Evolutionary conservation across 176 grass and related monocot genomes (phyloP).

Genomic region (Melocanna baccifera): DNA sequence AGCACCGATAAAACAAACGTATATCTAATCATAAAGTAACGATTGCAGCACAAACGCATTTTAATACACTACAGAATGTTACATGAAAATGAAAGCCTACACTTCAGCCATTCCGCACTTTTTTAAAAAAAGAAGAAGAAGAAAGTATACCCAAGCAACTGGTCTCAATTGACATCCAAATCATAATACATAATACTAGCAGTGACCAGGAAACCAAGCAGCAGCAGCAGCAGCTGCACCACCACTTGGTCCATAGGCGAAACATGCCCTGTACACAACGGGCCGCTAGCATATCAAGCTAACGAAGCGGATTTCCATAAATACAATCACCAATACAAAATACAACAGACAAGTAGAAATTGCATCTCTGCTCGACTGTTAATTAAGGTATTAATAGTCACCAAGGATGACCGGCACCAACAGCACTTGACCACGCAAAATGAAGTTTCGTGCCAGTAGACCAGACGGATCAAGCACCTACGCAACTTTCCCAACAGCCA

Average conservation of each 20-base stretch:
- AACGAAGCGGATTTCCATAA: background rate
- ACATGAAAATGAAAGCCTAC: background rate
- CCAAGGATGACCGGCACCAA: background rate
- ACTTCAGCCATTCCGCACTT: background rate
- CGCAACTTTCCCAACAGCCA: slow-evolving; percentile 71
- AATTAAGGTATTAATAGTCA: background rate
- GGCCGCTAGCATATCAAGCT: background rate
- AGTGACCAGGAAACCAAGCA: background rate
- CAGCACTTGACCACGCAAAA: background rate
- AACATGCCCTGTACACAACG: background rate
- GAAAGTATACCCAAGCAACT: background rate
- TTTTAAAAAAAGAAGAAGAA: no score
- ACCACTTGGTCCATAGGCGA: background rate
- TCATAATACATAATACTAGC: background rate
- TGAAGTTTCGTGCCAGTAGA: background rate
- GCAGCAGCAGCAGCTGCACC: background rate
- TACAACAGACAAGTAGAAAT: background rate
- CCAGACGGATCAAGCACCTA: slow-evolving; percentile 42
- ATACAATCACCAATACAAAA: background rate
- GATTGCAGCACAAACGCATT: background rate
- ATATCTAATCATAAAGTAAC: background rate
- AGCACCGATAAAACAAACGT: background rate
- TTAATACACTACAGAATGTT: background rate
- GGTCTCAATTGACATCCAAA: background rate
- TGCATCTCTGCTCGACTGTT: background rate